Evolutionary conservation across 805 yeast genomes (phyloP), one percentile per base, ranked within the genome.

Genomic region (Spathaspora sp.): DNA sequence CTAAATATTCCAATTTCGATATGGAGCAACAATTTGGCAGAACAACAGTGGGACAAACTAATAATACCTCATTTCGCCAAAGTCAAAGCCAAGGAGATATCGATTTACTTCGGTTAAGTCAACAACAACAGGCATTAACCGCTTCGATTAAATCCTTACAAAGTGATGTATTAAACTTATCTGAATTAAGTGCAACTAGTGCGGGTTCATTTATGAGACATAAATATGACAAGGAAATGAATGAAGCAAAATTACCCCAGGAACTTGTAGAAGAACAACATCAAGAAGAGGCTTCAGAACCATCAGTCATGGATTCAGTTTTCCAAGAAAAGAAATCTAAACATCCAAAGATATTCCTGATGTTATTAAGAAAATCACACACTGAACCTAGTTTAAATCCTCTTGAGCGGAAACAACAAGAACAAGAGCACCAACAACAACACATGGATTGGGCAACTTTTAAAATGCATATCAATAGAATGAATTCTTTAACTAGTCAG

Each of bases 131-230:
- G 52, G 76, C 70, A 38, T 61, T 72, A 53, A 72, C 69, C 46
- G 69, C 64, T 51, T 72, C 77, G 2, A 61, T 72, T 50, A 69
- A 73, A 52, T 72, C 77, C 2, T 61, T 74, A 46, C 71, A 75
- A 58, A 73, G 78, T 58, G 79, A 75, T 53, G 78, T 75, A 5
- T 67, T 74, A 50, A 75, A 73, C 49, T 61, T 73, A 50, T 85
- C 91, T 35, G 94, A 88, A 64, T 78, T 87, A 55, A 87, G 94
- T 69, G 96, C 96, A 4, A 87, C 96, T 0, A 86, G 94, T 55
- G 96, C 96, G 1, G 96, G 96, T 0, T 87, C 96, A 29, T 83
- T 83, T 52, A 83, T 85, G 45, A 79, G 96, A 61, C 96, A 89
- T 64, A 86, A 79, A 59, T 75, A 72, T 61, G 84, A 83, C 35